phyloP scores from a whole-genome alignment of 148 eudicot species.

The Rhododendron molle region DNA sequence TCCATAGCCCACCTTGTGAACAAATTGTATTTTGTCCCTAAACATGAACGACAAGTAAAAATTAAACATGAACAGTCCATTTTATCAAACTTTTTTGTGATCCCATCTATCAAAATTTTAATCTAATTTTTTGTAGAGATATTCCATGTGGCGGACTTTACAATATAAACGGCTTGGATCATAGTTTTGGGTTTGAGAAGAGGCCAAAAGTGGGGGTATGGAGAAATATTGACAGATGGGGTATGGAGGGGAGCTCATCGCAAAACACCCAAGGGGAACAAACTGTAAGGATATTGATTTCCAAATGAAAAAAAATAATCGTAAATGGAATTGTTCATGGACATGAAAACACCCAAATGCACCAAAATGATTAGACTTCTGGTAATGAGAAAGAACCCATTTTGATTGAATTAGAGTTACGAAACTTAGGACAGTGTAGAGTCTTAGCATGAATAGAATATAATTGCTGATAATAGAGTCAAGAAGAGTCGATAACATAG shows the following conservation, averaged over 20 bases:
- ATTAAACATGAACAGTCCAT: too few relatives aligned
- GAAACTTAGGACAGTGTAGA: background rate
- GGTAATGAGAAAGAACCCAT: background rate
- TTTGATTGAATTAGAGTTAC: background rate
- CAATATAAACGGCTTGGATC: background rate
- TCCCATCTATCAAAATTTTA: background rate
- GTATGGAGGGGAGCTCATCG: background rate
- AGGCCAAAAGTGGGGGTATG: background rate
- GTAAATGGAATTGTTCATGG: background rate
- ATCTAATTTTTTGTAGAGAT: background rate
- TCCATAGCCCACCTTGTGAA: background rate
- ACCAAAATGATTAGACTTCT: background rate
- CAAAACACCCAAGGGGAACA: background rate
- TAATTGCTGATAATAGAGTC: background rate
- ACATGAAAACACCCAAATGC: conserved; percentile 4
- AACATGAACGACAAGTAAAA: too few relatives aligned
- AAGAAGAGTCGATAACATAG: background rate
- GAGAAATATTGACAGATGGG: background rate
- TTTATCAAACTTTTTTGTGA: background rate
- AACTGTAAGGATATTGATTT: background rate
- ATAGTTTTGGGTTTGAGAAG: background rate
- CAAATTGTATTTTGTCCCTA: too few relatives aligned
- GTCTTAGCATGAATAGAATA: background rate
- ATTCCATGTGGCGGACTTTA: background rate
- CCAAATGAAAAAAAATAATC: background rate